Evolutionary conservation across 495 filamentous ascomycete genomes (phyloP).

Genomic region (Amniculicola lignicola): DNA sequence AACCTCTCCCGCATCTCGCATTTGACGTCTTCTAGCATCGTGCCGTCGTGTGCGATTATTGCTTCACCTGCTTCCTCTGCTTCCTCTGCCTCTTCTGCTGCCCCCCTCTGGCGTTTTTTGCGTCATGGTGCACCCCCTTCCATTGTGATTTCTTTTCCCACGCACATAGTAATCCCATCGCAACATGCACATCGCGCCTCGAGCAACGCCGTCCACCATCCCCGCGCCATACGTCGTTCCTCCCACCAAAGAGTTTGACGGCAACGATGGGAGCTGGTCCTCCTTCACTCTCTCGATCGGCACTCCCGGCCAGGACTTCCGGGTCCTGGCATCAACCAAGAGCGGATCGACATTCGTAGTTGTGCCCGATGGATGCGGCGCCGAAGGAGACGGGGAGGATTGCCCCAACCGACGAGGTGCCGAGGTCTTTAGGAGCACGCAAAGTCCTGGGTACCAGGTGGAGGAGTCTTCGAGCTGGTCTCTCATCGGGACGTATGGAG

Average conservation of each 20-base stretch:
- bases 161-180: neutral
- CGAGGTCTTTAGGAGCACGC: slow-evolving; percentile 19
- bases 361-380: slow-evolving; percentile 28
- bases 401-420: slow-evolving; percentile 26
- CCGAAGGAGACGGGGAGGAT: slow-evolving; percentile 18
- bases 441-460: slow-evolving; percentile 28
- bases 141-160: neutral
- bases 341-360: slow-evolving; percentile 27
- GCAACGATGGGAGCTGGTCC: slow-evolving; percentile 34
- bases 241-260: slow-evolving; percentile 31
- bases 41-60: too few species aligned
- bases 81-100: too few species aligned
- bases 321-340: slow-evolving; percentile 30
- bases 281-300: slow-evolving; percentile 33
- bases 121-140: neutral
- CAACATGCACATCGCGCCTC: slow-evolving; percentile 21
- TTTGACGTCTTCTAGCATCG: too few species aligned
- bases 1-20: too few species aligned
- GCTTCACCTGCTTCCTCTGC: too few species aligned
- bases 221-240: slow-evolving; percentile 31
- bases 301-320: slow-evolving; percentile 32
- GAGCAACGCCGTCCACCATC: slow-evolving; percentile 4
- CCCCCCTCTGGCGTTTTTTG: too few species aligned
- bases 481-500: slow-evolving; percentile 27
- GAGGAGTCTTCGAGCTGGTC: slow-evolving; percentile 29